Percentiles rank a stretch among this genome's conserved stretches.
These are phyloP conservation scores for Allium sativum DNA, from an alignment of 106 monocot genomes.

Conservation along the genomic window DNA sequence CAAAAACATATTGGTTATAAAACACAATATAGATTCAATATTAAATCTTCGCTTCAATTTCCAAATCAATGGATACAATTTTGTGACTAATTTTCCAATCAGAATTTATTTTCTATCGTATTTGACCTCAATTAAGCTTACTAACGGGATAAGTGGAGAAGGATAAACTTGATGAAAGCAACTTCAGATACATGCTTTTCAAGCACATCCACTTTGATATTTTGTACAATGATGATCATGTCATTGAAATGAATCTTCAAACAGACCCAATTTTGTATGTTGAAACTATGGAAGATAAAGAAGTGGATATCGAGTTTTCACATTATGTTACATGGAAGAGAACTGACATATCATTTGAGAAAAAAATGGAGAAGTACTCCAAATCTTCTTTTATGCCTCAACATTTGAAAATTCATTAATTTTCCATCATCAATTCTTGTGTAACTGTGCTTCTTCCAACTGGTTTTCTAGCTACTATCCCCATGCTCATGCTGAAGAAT, in stretches of 20 bases:
- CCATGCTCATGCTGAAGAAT: slow-evolving; percentile 71
- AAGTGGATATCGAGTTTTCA: slow-evolving; percentile 49
- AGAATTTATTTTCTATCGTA: no score
- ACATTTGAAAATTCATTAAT: slow-evolving; percentile 72
- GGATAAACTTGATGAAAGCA: slow-evolving; percentile 31
- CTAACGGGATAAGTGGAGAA: slow-evolving; percentile 11
- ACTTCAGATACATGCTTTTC: slow-evolving; percentile 39
- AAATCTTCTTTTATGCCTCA: slow-evolving; percentile 62
- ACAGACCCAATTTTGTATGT: slow-evolving; percentile 40
- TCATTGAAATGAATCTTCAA: slow-evolving; percentile 57
- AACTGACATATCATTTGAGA: slow-evolving; percentile 57
- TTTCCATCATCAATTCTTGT: slow-evolving; percentile 66
- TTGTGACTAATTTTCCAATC: no score
- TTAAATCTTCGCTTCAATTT: no score
- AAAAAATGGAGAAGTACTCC: slow-evolving; percentile 73
- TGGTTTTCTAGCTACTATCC: slow-evolving; percentile 69
- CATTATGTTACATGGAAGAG: slow-evolving; percentile 68
- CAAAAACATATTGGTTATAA: no score
- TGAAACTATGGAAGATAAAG: slow-evolving; percentile 62
- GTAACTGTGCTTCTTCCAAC: slow-evolving; percentile 72
- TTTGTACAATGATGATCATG: slow-evolving; percentile 45
- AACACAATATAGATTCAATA: no score
- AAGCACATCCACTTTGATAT: slow-evolving; percentile 70
- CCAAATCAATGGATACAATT: no score
- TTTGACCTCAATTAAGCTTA: no score